Evolutionary conservation across 768 basidiomycete genomes (phyloP), one percentile per base, ranked within the genome.

Genomic region (Suillus decipiens): DNA sequence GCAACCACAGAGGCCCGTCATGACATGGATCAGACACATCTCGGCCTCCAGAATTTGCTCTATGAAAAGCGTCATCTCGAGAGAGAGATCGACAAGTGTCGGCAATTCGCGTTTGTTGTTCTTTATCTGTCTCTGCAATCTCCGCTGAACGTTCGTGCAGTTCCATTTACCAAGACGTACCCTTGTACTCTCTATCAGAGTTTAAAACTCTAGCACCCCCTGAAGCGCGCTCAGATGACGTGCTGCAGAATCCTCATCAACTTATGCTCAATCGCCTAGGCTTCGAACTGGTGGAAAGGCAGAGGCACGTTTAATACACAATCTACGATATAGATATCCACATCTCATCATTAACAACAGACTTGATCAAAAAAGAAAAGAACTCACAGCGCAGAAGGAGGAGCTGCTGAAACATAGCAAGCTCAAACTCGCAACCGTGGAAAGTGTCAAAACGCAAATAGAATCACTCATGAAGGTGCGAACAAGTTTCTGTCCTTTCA

Each of bases 61-160:
- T 96, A 95, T 68, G 93, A 96, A 76, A 93, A 92, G 72, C 84
- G 92, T 33, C 93, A 96, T 70, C 85, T 96, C 6, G 92, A 95
- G 74, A 84, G 92, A 62, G 94, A 96, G 78, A 96, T 96, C 41
- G 90, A 93, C 69, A 94, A 95, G 72, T 96, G 94, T 76, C 85
- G 92, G 55, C 93, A 95, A 72, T 96, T 94, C 71, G 92, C 90
- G 93, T 95, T 72, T 70, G 91, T 82, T 51, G 9, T 2, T 8
- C 11, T 24, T 57, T 41, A 8, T 39, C 17, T 34, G 45, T 36
- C 47, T 33, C 33, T 33, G 61, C 19, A 0, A 17, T 33, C 51
- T 57, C 17, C 43, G 28, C 50, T 58, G 50, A 36, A 50, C 48
- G 61, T 51, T 65, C 58, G 34, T 22, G 11, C 65, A 95, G 94